Conservation (phyloP, 768 basidiomycete species). For the button mushroom (Agaricus bisporus) region DNA sequence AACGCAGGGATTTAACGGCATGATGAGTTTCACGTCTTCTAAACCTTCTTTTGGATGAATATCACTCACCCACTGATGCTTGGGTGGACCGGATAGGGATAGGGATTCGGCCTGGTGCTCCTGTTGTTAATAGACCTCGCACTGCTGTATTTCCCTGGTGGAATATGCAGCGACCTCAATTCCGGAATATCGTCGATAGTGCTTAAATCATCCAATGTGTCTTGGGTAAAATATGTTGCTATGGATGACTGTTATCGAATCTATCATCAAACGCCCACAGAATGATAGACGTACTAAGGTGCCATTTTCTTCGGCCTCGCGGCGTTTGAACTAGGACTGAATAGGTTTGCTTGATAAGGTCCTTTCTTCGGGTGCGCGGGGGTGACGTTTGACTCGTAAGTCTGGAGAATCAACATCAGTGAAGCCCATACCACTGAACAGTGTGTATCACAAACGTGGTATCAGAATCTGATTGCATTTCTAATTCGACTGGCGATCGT, state of each 20-base stretch:
- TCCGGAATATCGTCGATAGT: conserved; percentile 56
- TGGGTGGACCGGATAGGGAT: conserved; percentile 5
- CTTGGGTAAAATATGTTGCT: conserved; percentile 78
- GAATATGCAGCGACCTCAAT: conserved; percentile 48
- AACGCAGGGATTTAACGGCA: neutral
- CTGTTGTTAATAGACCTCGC: conserved; percentile 33
- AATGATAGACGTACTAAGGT: conserved; percentile 53
- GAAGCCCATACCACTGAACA: neutral
- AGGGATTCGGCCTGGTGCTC: conserved; percentile 32
- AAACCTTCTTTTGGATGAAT: neutral
- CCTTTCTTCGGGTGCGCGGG: conserved; percentile 25
- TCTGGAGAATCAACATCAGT: conserved; percentile 5
- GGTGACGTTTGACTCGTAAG: conserved; percentile 10
- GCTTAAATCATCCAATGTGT: conserved; percentile 47
- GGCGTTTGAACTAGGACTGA: conserved; percentile 68
- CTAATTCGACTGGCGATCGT: conserved; percentile 38
- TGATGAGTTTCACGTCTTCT: conserved; percentile 1
- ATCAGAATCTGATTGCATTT: conserved; percentile 45
- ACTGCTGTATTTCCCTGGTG: conserved; percentile 56
- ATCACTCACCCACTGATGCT: neutral
- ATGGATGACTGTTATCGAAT: neutral
- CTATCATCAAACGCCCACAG: neutral
- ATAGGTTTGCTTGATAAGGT: conserved; percentile 75
- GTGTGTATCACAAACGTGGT: conserved; percentile 32
- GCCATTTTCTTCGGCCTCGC: conserved; percentile 72